Base-by-base conservation (phyloP, 495 filamentous ascomycete species). In the Annulohypoxylon nitens region DNA sequence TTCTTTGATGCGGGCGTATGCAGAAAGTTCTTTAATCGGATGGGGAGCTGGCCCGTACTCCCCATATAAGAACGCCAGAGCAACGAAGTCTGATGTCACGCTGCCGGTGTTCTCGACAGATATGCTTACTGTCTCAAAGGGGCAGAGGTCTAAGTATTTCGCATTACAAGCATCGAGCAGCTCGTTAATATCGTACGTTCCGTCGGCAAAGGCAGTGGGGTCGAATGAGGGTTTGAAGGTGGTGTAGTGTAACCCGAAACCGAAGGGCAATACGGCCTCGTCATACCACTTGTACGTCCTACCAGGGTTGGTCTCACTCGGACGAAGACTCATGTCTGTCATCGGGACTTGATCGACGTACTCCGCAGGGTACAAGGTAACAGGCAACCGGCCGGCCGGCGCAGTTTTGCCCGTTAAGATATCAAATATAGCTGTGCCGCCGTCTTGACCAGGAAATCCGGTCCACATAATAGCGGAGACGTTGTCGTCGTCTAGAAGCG, bases 21-120 rank as follows among this genome's bases (percentile, higher is more conserved):
- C 84, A 3, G 88, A 88, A 0, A 93, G 82, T 75, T 85, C 85
- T 78, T 92, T 92, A 67, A 87, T 87, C 6, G 91, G 90, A 61
- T 88, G 82, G 3, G 90, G 91, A 58, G 75, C 69, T 0, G 90
- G 90, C 0, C 91, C 91, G 47, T 81, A 81, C 4, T 83, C 83
- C 2, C 85, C 88, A 20, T 86, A 81, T 14, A 86, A 69, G 76
- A 90, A 93, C 0, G 78, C 80, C 53, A 93, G 82, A 6, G 83
- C 86, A 0, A 89, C 87, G 67, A 88, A 93, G 75, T 90, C 89
- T 0, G 89, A 91, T 3, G 78, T 67, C 0, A 77, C 78, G 1
- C 79, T 75, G 4, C 90, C 90, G 0, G 86, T 86, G 76, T 93
- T 92, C 1, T 68, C 62, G 4, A 83, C 76, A 3, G 55, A 55